Evolutionary conservation across 2,329 filamentous ascomycete species (phyloP).

Genomic region (Cladophialophora carrionii): DNA sequence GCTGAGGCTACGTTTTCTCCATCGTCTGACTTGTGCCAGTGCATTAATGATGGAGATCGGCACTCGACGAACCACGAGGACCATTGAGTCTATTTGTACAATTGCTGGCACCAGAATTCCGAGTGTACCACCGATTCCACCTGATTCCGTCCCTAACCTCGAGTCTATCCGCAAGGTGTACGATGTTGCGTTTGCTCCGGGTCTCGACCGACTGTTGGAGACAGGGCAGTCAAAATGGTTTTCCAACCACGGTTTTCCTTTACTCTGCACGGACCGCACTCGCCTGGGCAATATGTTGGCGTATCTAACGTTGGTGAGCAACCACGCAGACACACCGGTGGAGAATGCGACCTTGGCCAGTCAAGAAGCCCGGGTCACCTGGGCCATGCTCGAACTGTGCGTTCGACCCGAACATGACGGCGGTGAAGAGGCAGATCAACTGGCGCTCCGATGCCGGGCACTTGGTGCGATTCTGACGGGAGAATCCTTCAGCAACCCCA

Average conservation of each 20-base stretch:
- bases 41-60: constrained; percentile 31
- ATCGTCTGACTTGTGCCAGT: constrained; percentile 18
- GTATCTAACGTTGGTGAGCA: constrained; percentile 56
- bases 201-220: constrained; percentile 76
- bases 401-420: constrained; percentile 44
- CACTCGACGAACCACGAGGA: constrained; percentile 49
- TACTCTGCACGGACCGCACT: constrained; percentile 58
- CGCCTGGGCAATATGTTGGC: constrained; percentile 69
- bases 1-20: not conserved
- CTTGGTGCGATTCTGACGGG: constrained; percentile 36
- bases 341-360: constrained; percentile 37
- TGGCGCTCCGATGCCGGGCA: constrained; percentile 38
- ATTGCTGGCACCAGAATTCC: constrained; percentile 55
- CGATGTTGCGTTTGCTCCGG: constrained; percentile 73
- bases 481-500: constrained; percentile 34
- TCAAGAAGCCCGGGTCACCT: constrained; percentile 55
- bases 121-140: constrained; percentile 58
- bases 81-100: constrained; percentile 72
- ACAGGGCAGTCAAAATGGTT: constrained; percentile 70
- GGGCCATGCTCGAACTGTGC: constrained; percentile 61
- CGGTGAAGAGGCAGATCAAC: constrained; percentile 40
- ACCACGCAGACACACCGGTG: constrained; percentile 28
- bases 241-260: constrained; percentile 57
- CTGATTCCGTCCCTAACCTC: constrained; percentile 57
- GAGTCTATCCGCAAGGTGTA: constrained; percentile 74